Base-by-base conservation (phyloP, 805 yeast species). In the Candida tallmaniae region DNA sequence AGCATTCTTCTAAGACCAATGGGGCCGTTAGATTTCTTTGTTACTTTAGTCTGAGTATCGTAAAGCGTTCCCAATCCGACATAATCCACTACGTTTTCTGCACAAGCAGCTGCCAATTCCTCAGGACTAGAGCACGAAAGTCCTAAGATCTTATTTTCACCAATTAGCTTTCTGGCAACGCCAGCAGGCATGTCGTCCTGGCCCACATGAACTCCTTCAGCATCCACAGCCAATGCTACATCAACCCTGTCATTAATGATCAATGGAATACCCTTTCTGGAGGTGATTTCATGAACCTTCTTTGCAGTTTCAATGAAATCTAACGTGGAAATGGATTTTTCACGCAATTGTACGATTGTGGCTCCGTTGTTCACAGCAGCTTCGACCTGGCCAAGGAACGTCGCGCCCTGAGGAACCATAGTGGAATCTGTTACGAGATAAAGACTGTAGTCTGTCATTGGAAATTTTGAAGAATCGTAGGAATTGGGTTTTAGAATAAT, bases 151-250 rank as follows among this genome's bases (percentile, higher is more conserved):
- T 82, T 86, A 36, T 75, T 70, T 0, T 80, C 75, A 0, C 96
- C 96, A 9, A 87, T 56, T 21, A 86, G 50, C 46, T 63, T 50
- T 23, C 96, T 59, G 1, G 76, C 93, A 24, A 69, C 46, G 1
- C 48, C 48, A 2, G 76, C 76, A 8, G 73, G 71, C 85, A 88
- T 84, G 52, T 88, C 97, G 34, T 80, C 88, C 55, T 88, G 96
- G 0, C 97, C 97, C 14, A 88, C 85, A 61, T 88, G 97, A 6
- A 89, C 81, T 23, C 95, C 95, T 43, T 86, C 96, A 2, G 95
- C 95, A 46, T 74, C 93, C 36, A 86, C 69, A 0, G 96, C 96
- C 28, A 89, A 60, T 0, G 96, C 96, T 9, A 89, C 86, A 51
- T 88, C 97, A 2, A 86, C 72, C 33, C 96, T 63, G 50, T 88